phyloP scores from a whole-genome alignment of 495 filamentous ascomycete genomes.

The Penicillium dipodomyicola region DNA sequence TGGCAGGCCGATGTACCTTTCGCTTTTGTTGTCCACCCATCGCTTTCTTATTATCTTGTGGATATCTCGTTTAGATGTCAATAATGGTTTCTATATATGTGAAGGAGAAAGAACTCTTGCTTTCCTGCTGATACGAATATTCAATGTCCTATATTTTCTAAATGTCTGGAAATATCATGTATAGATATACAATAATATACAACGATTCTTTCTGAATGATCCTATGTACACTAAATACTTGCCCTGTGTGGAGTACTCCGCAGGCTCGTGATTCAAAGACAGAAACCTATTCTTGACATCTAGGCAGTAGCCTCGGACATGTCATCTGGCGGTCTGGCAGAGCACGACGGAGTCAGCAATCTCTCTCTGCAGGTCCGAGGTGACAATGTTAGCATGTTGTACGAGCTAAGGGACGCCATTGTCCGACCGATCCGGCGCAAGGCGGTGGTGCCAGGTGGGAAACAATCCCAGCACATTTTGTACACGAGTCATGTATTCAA shows the following conservation, averaged over 20 bases:
- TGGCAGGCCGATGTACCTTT: neutral
- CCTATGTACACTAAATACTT: neutral
- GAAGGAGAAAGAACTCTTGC: neutral
- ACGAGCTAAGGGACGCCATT: neutral
- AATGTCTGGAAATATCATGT: neutral
- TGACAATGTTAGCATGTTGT: neutral
- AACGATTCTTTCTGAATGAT: neutral
- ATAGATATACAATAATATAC: neutral
- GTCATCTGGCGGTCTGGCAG: neutral
- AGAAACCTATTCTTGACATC: neutral
- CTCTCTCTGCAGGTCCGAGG: neutral
- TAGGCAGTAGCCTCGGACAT: neutral
- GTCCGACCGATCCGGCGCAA: neutral
- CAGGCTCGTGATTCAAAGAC: neutral
- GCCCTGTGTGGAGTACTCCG: neutral
- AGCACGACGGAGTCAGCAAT: neutral
- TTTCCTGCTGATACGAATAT: conserved; percentile 7
- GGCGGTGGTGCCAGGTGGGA: neutral
- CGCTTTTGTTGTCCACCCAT: conserved; percentile 1
- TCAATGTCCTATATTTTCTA: neutral
- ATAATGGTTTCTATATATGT: conserved; percentile 9
- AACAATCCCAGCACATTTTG: neutral
- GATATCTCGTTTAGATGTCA: conserved; percentile 9
- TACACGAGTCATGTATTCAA: neutral
- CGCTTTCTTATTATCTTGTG: conserved; percentile 1